A percentile compares a stretch with the other conserved stretches of the same genome.
phyloP scores from a whole-genome alignment of 768 basidiomycete species.

The Serendipita sp. region DNA sequence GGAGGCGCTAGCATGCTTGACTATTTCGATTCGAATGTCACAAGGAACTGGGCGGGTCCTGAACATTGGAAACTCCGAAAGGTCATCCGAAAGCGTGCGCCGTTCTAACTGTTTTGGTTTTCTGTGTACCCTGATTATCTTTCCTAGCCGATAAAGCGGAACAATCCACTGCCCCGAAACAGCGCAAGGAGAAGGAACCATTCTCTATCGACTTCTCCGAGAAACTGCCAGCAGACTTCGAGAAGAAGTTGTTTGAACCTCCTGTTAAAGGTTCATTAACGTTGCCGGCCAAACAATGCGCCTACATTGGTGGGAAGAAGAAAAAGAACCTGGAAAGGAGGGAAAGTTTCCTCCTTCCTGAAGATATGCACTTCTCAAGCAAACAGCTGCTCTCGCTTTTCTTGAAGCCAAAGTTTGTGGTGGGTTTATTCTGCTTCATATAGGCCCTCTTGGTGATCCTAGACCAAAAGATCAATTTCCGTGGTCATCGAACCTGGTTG shows the following conservation, averaged over 20 bases:
- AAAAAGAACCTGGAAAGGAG: slow-evolving; percentile 40
- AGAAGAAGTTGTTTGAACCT: slow-evolving; percentile 65
- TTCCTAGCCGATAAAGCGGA: slow-evolving; percentile 29
- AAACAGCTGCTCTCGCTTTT: slow-evolving; percentile 82
- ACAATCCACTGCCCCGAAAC: slow-evolving; percentile 36
- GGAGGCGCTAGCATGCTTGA: slow-evolving; percentile 48
- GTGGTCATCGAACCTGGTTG: slow-evolving; percentile 38
- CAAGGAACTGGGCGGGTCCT: slow-evolving; percentile 97
- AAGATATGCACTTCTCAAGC: slow-evolving; percentile 95
- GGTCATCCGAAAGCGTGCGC: slow-evolving; percentile 60
- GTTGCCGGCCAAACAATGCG: slow-evolving; percentile 37
- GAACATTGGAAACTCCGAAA: slow-evolving; percentile 95
- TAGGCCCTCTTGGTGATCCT: not conserved
- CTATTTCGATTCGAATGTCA: slow-evolving; percentile 75
- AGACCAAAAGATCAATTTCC: slow-evolving; percentile 61
- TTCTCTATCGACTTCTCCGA: slow-evolving; percentile 69
- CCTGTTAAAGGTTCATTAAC: slow-evolving; percentile 55
- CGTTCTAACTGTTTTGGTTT: not conserved
- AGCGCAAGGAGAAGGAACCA: slow-evolving; percentile 61
- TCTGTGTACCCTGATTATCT: not conserved
- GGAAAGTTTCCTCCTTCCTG: slow-evolving; percentile 68
- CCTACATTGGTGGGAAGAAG: slow-evolving; percentile 25
- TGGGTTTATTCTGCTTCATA: slow-evolving; percentile 26
- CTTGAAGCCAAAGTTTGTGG: slow-evolving; percentile 89
- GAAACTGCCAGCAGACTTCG: slow-evolving; percentile 41